Conservation (phyloP, 345 rosid species). For the Eucalyptus cladocalyx region DNA sequence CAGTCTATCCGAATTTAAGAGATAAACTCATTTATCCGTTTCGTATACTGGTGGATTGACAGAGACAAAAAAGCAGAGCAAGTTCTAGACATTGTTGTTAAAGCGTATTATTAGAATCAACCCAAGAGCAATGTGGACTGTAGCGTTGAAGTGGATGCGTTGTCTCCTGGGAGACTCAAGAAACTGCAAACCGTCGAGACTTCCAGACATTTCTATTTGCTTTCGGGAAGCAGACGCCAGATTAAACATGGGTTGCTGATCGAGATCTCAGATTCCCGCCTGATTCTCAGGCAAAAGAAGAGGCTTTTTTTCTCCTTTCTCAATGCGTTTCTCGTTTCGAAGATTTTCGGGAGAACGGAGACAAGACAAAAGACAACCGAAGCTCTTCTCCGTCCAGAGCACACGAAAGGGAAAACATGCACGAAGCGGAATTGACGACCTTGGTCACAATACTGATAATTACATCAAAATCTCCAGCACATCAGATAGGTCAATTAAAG, state of each 20-base stretch:
- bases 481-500: neutral
- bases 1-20: neutral
- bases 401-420: neutral
- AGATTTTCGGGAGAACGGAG: neutral
- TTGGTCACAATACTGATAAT: neutral
- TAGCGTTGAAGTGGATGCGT: neutral
- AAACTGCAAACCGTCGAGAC: neutral
- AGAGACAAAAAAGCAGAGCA: neutral
- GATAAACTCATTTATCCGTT: neutral
- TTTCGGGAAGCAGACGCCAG: neutral
- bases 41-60: neutral
- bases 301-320: neutral
- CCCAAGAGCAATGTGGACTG: neutral
- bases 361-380: neutral
- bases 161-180: neutral
- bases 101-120: neutral
- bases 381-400: neutral
- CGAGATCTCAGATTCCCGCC: neutral
- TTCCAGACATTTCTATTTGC: neutral
- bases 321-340: neutral
- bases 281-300: neutral
- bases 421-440: neutral
- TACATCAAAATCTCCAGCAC: neutral
- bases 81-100: neutral
- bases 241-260: neutral